Base-by-base conservation (phyloP, 2,329 filamentous ascomycete genomes). In the Chaetoscypha palmicola region DNA sequence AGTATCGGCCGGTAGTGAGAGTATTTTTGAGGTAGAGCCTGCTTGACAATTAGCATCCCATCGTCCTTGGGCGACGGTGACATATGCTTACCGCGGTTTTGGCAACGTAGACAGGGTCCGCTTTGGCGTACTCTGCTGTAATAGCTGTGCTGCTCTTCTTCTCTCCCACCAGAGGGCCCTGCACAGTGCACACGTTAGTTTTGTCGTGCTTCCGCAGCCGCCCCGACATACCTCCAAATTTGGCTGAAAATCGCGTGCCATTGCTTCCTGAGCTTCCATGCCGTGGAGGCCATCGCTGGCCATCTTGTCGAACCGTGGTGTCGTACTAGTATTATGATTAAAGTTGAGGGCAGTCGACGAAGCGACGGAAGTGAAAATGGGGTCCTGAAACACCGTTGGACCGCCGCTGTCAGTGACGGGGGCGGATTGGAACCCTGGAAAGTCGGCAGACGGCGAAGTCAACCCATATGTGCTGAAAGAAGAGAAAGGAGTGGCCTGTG, bases 1-100 rank as follows among this genome's bases (percentile, higher is more conserved):
- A 85, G 82, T 63, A 95, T 80, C 9, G 83, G 83, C 43, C 92
- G 86, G 62, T 91, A 95, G 62, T 89, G 82, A 16, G 87, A 86
- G 64, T 94, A 95, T 45, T 83, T 87, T 57, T 82, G 74, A 5
- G 89, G 84, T 43, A 98, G 74, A 16, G 81, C 76, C 89, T 94
- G 55, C 41, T 12, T 46, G 34, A 34, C 3, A 12, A 37, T 52
- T 38, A 52, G 42, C n/a, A 40, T 11, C n/a, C n/a, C n/a, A n/a
- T n/a, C n/a, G n/a, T n/a, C n/a, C n/a, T n/a, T n/a, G n/a, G n/a
- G n/a, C n/a, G n/a, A n/a, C n/a, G 8, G 16, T 19, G n/a, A 5
- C 11, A 26, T 10, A 30, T 50, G 71, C 81, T 66, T 70, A 94
- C 91, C 61, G 79, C 76, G 38, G 90, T 96, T 71, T 97, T 97